phyloP scores from a whole-genome alignment of 179 eudicot genomes.

The Pouteria campechiana region DNA sequence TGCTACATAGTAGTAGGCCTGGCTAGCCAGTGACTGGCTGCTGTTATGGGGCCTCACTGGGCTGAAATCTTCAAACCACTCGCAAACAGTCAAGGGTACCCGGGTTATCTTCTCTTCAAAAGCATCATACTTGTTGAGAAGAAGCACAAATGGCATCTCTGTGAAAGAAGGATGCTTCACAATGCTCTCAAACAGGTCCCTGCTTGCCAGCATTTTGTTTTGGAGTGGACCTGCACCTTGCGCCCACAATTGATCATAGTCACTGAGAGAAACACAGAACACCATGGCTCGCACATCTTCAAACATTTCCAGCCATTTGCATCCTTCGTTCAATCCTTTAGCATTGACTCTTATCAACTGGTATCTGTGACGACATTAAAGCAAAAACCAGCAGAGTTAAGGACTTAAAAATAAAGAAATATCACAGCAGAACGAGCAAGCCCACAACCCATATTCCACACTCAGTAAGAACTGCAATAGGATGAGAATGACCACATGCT shows the following conservation, averaged over 20 bases:
- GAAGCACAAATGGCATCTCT: slow-evolving; percentile 33
- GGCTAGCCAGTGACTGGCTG: slow-evolving; percentile 30
- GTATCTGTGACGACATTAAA: slow-evolving; percentile 22
- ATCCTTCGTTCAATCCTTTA: slow-evolving; percentile 36
- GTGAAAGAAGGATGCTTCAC: slow-evolving; percentile 30
- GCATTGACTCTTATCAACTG: slow-evolving; percentile 38
- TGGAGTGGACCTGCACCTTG: slow-evolving; percentile 18
- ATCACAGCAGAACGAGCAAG: too few relatives aligned
- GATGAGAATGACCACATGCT: too few relatives aligned
- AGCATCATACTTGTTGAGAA: slow-evolving; percentile 51
- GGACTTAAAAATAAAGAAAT: neutral
- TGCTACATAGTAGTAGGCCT: slow-evolving; percentile 49
- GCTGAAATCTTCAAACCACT: slow-evolving; percentile 58
- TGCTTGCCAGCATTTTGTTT: slow-evolving; percentile 60
- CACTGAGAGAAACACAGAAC: slow-evolving; percentile 46
- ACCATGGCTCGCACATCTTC: slow-evolving; percentile 34
- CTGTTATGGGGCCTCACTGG: slow-evolving; percentile 33
- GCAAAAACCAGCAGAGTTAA: neutral
- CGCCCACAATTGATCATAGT: slow-evolving; percentile 34
- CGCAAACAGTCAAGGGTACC: slow-evolving; percentile 33
- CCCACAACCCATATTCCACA: too few relatives aligned
- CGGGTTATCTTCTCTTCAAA: slow-evolving; percentile 47
- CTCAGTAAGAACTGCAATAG: too few relatives aligned
- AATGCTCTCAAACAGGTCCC: slow-evolving; percentile 36
- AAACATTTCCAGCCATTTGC: slow-evolving; percentile 72